Percentiles rank a stretch among this genome's conserved stretches.
Evolutionary conservation across 176 grass and related monocot species (phyloP).

Genomic region (Puya raimondii): DNA sequence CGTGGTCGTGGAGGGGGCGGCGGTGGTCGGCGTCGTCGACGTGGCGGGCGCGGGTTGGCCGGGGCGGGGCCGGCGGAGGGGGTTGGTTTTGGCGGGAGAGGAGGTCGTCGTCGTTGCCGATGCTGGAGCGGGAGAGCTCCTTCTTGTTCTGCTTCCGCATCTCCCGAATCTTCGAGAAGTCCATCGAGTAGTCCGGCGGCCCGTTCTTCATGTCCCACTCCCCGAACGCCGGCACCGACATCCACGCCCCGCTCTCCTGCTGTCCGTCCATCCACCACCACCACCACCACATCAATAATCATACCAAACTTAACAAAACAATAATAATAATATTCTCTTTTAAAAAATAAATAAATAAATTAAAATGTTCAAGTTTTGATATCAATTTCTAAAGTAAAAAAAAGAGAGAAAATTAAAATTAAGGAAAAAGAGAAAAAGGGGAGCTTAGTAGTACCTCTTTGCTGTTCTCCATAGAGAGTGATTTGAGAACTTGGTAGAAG

Average conservation of each 20-base stretch:
- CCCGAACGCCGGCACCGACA: conserved; percentile 87
- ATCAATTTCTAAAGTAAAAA: not conserved
- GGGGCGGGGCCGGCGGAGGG: conserved; percentile 21
- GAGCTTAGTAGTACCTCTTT: conserved; percentile 40
- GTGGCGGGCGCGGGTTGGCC: not conserved
- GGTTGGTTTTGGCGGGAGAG: conserved; percentile 14
- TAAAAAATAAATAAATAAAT: not conserved
- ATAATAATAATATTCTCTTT: too few species aligned
- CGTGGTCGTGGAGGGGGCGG: conserved; percentile 24
- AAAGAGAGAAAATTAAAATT: not conserved
- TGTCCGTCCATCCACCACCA: conserved; percentile 18
- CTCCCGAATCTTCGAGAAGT: conserved; percentile 98
- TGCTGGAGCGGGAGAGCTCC: conserved; percentile 71
- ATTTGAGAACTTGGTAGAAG: not conserved
- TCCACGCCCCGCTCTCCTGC: conserved; percentile 37
- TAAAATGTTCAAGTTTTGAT: too few species aligned
- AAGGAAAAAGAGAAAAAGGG: too few species aligned
- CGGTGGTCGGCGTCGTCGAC: conserved; percentile 34
- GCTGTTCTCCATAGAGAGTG: conserved; percentile 53
- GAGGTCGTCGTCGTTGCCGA: conserved; percentile 57
- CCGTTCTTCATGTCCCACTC: conserved; percentile 96
- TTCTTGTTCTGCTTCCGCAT: conserved; percentile 95
- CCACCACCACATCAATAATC: not conserved
- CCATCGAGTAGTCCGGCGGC: conserved; percentile 92
- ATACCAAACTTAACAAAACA: too few species aligned